Evolutionary conservation across 23 red algal species (phyloP).

Genomic region (Gracilaria domingensis): DNA sequence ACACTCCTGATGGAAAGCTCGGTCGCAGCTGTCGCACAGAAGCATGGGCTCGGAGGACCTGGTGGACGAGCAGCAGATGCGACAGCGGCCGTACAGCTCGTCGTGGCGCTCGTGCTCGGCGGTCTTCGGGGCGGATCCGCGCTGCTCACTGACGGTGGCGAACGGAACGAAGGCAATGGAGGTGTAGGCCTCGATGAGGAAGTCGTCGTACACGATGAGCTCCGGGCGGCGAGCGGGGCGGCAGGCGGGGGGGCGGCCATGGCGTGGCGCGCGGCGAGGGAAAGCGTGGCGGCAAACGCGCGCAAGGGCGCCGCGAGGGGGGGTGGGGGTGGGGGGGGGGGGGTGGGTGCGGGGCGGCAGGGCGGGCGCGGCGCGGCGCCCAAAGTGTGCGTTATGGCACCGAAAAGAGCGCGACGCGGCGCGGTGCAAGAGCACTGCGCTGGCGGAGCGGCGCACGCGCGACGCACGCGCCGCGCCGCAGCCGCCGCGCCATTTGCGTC

Average conservation of each 20-base stretch:
- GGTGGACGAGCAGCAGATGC: slow-evolving; percentile 14
- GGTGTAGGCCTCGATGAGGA: slow-evolving; percentile 55
- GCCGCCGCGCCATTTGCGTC: background rate
- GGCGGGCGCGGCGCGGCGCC: too few relatives aligned
- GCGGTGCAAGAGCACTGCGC: background rate
- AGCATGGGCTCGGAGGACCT: slow-evolving; percentile 4
- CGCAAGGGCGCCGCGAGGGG: too few relatives aligned
- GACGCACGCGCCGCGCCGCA: background rate
- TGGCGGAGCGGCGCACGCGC: background rate
- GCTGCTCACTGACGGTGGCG: slow-evolving; percentile 26
- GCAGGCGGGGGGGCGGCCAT: too few relatives aligned
- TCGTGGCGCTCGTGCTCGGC: slow-evolving; percentile 32
- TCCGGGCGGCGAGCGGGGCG: slow-evolving; percentile 28
- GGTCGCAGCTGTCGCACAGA: slow-evolving; percentile 44
- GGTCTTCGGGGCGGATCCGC: background rate
- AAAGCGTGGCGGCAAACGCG: too few relatives aligned
- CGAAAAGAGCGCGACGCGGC: background rate
- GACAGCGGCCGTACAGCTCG: slow-evolving; percentile 42
- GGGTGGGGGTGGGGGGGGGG: too few relatives aligned
- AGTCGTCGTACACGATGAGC: slow-evolving; percentile 38
- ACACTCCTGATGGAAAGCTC: slow-evolving; percentile 20
- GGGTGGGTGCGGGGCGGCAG: too few relatives aligned
- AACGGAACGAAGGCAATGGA: slow-evolving; percentile 43
- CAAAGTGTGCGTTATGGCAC: too few relatives aligned
- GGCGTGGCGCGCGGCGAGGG: background rate